phyloP scores from a whole-genome alignment of 805 yeast species.

The Crinitomyces ghanaensis region DNA sequence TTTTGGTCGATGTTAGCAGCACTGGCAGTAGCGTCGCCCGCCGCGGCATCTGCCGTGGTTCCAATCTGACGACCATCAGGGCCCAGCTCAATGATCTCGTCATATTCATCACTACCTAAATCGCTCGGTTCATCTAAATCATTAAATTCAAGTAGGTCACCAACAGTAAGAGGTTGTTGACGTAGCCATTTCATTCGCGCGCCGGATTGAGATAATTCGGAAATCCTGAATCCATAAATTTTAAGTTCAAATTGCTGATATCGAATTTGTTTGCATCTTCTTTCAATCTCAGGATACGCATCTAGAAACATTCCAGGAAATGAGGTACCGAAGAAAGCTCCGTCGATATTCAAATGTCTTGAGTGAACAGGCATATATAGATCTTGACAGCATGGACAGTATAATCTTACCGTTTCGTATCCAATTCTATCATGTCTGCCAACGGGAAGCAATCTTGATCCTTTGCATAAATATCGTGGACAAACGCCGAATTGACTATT shows the following conservation, averaged over 20 bases:
- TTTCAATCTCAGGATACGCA: constrained; percentile 82
- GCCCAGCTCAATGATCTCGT: background rate
- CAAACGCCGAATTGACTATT: constrained; percentile 83
- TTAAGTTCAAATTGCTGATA: constrained; percentile 44
- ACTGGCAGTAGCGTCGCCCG: background rate
- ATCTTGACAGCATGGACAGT: constrained; percentile 92
- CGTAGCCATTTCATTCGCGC: constrained; percentile 97
- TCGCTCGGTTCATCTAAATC: constrained; percentile 3
- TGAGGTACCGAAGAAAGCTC: constrained; percentile 93
- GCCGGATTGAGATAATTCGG: constrained; percentile 65
- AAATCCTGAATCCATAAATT: constrained; percentile 77
- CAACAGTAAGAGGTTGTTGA: constrained; percentile 52
- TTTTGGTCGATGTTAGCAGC: constrained; percentile 17
- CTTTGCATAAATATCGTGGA: constrained; percentile 81
- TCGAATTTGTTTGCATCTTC: constrained; percentile 53
- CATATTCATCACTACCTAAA: constrained; percentile 3
- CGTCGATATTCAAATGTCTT: constrained; percentile 82
- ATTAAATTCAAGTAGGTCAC: constrained; percentile 44
- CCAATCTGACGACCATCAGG: too few species aligned
- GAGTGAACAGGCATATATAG: constrained; percentile 78
- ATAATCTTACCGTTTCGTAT: constrained; percentile 79
- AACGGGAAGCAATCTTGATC: constrained; percentile 81
- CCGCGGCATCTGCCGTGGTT: constrained; percentile 3
- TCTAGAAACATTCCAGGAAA: constrained; percentile 88
- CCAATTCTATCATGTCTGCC: constrained; percentile 90